Percentiles rank a stretch among this genome's conserved stretches.
Conservation (phyloP, 1,139 yeast genomes). For the Kurtzmaniella quercitrusa region DNA sequence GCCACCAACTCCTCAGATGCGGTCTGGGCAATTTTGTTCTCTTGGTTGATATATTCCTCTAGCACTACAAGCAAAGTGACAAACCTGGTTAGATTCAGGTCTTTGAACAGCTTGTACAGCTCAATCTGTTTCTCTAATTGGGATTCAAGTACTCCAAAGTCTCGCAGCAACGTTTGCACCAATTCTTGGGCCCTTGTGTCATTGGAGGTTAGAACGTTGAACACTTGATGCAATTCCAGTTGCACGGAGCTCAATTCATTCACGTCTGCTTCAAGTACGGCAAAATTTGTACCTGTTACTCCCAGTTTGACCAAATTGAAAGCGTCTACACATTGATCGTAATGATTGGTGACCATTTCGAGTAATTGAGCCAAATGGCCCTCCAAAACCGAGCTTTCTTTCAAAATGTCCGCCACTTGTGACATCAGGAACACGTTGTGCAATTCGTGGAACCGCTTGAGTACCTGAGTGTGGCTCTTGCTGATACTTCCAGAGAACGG, state of each 20-base stretch:
- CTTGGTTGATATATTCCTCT: background rate
- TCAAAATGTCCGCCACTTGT: conserved; percentile 12
- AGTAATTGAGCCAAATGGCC: conserved; percentile 66
- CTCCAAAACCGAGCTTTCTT: conserved; percentile 53
- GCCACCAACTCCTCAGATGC: conserved; percentile 8
- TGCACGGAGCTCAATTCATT: conserved; percentile 13
- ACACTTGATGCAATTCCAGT: conserved; percentile 28
- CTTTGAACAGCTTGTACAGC: conserved; percentile 16
- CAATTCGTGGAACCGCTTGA: conserved; percentile 6
- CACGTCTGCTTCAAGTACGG: conserved; percentile 7
- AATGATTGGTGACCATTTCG: conserved; percentile 74
- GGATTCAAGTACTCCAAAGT: conserved; percentile 2
- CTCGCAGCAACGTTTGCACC: conserved; percentile 2
- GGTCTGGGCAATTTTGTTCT: background rate
- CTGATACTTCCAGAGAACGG: background rate
- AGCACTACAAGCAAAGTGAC: conserved; percentile 1
- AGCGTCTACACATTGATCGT: conserved; percentile 64
- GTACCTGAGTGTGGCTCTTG: conserved; percentile 4
- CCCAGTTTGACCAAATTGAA: conserved; percentile 20
- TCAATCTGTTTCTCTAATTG: conserved; percentile 8
- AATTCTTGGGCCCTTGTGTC: conserved; percentile 29
- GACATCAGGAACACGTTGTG: conserved; percentile 3
- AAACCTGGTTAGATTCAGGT: conserved; percentile 2
- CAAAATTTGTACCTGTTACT: conserved; percentile 16
- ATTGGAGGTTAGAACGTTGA: conserved; percentile 29